Evolutionary conservation across 306 rosid species (phyloP).

Genomic region (Dryas octopetala): DNA sequence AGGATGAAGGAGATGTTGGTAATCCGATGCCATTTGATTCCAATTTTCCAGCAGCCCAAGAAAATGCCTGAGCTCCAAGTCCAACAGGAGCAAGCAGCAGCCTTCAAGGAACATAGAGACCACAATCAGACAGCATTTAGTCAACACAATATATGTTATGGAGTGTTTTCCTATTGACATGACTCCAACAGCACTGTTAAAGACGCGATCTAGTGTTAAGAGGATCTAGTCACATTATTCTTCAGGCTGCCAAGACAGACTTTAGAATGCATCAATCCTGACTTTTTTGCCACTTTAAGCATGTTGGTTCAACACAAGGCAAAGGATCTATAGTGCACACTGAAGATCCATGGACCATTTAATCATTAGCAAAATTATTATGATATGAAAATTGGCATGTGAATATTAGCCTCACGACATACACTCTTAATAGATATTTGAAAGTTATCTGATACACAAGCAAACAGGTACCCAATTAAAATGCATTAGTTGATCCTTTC

Average conservation of each 20-base stretch:
- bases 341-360: neutral
- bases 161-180: neutral
- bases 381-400: neutral
- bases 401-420: too few relatives aligned
- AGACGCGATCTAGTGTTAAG: neutral
- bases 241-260: slow-evolving; percentile 5
- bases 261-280: neutral
- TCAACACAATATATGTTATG: neutral
- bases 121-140: neutral
- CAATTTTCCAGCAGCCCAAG: slow-evolving; percentile 91
- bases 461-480: neutral
- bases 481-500: too few relatives aligned
- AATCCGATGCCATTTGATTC: slow-evolving; percentile 78
- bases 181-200: neutral
- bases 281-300: neutral
- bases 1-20: slow-evolving; percentile 93
- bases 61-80: slow-evolving; percentile 68
- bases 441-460: neutral
- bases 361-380: neutral
- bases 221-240: neutral
- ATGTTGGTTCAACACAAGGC: neutral
- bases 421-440: too few relatives aligned
- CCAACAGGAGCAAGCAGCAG: slow-evolving; percentile 64
- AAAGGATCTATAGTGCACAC: neutral
- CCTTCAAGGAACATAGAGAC: slow-evolving; percentile 42